These are phyloP conservation scores for Waltergamsia citrina DNA, from an alignment of 2,329 filamentous ascomycete species.

Conservation along the genomic window DNA sequence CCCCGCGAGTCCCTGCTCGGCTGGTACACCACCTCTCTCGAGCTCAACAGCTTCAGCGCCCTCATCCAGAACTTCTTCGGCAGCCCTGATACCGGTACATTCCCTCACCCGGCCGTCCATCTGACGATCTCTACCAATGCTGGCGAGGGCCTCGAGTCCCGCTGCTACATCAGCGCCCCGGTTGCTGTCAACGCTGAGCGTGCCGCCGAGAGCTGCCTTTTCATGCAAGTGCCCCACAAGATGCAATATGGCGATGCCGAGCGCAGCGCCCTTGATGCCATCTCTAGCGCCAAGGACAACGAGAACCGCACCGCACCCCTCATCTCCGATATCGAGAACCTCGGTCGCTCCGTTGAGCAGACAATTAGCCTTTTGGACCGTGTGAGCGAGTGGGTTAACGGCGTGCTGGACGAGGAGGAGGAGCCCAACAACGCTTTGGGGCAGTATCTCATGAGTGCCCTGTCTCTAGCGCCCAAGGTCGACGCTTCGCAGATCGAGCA, in stretches of 20 bases:
- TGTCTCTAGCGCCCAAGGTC: conserved; percentile 91
- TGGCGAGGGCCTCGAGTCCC: conserved; percentile 78
- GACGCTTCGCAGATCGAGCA: conserved; percentile 83
- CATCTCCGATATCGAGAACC: conserved; percentile 78
- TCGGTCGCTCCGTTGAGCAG: conserved; percentile 79
- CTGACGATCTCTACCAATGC: conserved; percentile 88
- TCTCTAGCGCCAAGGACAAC: conserved; percentile 69
- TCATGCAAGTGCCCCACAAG: conserved; percentile 94
- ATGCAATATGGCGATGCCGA: conserved; percentile 76
- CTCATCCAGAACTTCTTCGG: conserved; percentile 99
- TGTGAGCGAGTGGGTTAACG: conserved; percentile 84
- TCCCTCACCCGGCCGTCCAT: conserved; percentile 94
- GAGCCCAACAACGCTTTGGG: conserved; percentile 84
- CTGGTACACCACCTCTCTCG: conserved; percentile 96
- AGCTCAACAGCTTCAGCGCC: conserved; percentile 96
- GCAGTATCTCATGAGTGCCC: conserved; percentile 89
- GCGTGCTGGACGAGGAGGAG: conserved; percentile 87
- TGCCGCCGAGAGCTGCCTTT: conserved; percentile 90
- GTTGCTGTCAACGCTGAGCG: conserved; percentile 93
- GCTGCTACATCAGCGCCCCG: conserved; percentile 90
- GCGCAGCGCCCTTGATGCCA: conserved; percentile 63
- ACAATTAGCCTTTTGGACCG: conserved; percentile 85
- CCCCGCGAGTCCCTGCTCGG: conserved; percentile 91
- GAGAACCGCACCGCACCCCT: conserved; percentile 67
- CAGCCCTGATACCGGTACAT: conserved; percentile 92